Percentiles rank a stretch among this genome's conserved stretches.
These are phyloP conservation scores for Phytophthora meadii DNA, from an alignment of 352 stramenopile genomes.

Conservation along the genomic window DNA sequence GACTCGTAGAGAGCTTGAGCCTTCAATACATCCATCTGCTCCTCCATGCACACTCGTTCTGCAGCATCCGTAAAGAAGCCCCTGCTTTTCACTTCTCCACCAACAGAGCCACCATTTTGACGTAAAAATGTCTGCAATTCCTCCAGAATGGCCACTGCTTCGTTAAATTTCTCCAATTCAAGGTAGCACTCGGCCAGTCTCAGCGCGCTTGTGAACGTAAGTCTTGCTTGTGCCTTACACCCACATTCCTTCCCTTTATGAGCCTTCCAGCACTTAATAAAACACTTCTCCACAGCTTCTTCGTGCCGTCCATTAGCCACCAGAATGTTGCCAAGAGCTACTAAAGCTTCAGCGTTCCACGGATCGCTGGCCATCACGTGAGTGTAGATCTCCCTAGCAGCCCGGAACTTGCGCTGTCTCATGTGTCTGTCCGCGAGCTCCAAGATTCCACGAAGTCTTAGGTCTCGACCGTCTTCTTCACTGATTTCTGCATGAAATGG, in stretches of 20 bases:
- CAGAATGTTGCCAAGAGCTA: conserved; percentile 64
- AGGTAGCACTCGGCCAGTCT: conserved; percentile 60
- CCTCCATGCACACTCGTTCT: conserved; percentile 45
- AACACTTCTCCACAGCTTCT: conserved; percentile 47
- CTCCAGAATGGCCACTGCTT: conserved; percentile 47
- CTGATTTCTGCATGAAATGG: conserved; percentile 5
- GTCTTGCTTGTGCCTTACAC: conserved; percentile 35
- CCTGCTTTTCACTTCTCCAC: conserved; percentile 7
- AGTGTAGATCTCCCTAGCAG: conserved; percentile 55
- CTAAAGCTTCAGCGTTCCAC: conserved; percentile 49
- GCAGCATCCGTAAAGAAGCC: conserved; percentile 39
- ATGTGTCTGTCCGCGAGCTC: conserved; percentile 51
- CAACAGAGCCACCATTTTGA: conserved; percentile 2
- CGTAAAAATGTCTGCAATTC: conserved; percentile 52
- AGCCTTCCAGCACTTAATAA: conserved; percentile 52
- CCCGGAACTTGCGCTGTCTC: conserved; percentile 53
- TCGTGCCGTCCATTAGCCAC: conserved; percentile 48
- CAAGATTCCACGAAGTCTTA: conserved; percentile 36
- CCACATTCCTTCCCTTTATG: conserved; percentile 18
- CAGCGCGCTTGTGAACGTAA: conserved; percentile 50
- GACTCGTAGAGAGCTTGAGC: conserved; percentile 61
- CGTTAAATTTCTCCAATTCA: conserved; percentile 29
- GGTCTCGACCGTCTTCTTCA: conserved; percentile 22
- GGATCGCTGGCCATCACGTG: conserved; percentile 48
- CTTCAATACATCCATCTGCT: conserved; percentile 58